These are phyloP conservation scores for Trichoderma sp. DNA, from an alignment of 2,329 filamentous ascomycete genomes.

Conservation along the genomic window DNA sequence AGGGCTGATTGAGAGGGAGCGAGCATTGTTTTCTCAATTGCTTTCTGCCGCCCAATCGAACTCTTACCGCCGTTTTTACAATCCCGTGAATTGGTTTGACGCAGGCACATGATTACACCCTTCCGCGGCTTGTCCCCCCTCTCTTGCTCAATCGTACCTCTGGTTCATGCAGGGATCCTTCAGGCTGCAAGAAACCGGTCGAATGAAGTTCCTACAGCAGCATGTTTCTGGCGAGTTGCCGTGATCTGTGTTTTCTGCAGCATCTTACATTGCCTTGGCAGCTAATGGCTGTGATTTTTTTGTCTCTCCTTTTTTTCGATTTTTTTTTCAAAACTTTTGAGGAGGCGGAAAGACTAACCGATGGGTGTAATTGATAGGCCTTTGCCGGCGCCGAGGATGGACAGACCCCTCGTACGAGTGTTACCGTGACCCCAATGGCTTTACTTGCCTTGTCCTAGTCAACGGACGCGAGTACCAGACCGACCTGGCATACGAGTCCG, in stretches of 20 bases:
- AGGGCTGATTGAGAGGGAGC: neutral
- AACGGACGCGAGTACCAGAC: slow-evolving; percentile 97
- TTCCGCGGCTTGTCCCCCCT: neutral
- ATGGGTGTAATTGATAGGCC: slow-evolving; percentile 55
- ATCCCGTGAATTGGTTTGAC: neutral
- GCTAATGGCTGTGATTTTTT: neutral
- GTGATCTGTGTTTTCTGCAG: neutral
- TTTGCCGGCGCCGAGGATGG: slow-evolving; percentile 94
- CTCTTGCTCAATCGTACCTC: neutral
- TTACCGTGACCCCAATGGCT: slow-evolving; percentile 70
- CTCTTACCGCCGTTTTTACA: neutral
- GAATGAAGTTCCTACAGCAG: slow-evolving; percentile 35
- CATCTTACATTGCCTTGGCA: neutral
- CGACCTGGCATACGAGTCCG: slow-evolving; percentile 78
- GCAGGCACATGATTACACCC: neutral
- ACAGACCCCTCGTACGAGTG: slow-evolving; percentile 85
- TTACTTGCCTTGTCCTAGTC: slow-evolving; percentile 86
- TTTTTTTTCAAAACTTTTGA: neutral
- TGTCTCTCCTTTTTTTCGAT: neutral
- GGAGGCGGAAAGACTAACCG: slow-evolving; percentile 5
- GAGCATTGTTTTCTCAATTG: neutral
- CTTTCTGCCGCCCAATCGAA: neutral
- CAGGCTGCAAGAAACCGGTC: slow-evolving; percentile 25
- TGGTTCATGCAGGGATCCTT: slow-evolving; percentile 10
- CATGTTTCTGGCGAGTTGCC: slow-evolving; percentile 13